Evolutionary conservation across 495 filamentous ascomycete species (phyloP).

Genomic region (Trypethelium eluteriae): DNA sequence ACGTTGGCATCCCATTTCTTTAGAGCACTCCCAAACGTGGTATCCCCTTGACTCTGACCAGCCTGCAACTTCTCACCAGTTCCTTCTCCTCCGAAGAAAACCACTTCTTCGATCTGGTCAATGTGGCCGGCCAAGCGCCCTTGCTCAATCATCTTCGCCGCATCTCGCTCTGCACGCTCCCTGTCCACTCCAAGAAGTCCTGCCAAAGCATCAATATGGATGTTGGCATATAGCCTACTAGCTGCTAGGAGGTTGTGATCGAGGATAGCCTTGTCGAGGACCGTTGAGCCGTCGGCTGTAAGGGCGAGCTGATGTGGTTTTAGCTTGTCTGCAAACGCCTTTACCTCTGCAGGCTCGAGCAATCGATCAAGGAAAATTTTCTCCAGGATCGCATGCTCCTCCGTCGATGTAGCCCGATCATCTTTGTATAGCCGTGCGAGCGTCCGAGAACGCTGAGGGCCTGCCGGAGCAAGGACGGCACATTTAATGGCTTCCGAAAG

Average conservation of each 20-base stretch:
- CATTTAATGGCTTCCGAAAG: constrained; percentile 85
- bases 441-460: constrained; percentile 69
- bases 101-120: constrained; percentile 85
- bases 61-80: constrained; percentile 53
- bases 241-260: constrained; percentile 90
- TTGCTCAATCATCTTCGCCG: constrained; percentile 92
- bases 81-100: constrained; percentile 74
- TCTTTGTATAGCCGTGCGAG: constrained; percentile 88
- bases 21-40: constrained; percentile 52
- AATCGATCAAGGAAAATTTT: constrained; percentile 96
- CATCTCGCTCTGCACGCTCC: constrained; percentile 82
- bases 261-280: constrained; percentile 87
- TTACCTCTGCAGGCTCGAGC: constrained; percentile 69
- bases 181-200: constrained; percentile 66
- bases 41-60: constrained; percentile 49
- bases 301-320: constrained; percentile 80
- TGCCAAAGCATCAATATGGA: constrained; percentile 69
- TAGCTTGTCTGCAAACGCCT: constrained; percentile 72
- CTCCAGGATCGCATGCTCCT: constrained; percentile 83
- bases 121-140: constrained; percentile 77
- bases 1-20: constrained; percentile 86
- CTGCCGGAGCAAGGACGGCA: constrained; percentile 88
- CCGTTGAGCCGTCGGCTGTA: constrained; percentile 82
- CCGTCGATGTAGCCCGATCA: constrained; percentile 65
- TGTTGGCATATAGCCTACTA: constrained; percentile 83